Percentiles rank a stretch among this genome's conserved stretches.
These are phyloP conservation scores for Elongisporangium undulatum DNA, from an alignment of 352 stramenopile genomes.

Conservation along the genomic window DNA sequence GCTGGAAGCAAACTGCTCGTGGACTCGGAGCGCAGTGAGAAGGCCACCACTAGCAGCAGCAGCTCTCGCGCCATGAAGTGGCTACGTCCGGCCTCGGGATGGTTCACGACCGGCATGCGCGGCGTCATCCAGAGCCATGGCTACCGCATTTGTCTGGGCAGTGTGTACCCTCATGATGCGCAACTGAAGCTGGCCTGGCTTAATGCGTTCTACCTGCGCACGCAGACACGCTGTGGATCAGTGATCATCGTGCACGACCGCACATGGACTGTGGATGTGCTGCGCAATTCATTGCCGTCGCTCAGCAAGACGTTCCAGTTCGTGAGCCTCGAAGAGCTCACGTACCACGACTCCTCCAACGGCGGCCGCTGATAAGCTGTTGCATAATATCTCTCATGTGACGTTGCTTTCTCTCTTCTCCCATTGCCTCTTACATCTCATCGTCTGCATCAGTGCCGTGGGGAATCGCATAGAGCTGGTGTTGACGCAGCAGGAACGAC, in stretches of 20 bases:
- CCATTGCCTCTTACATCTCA: constrained; percentile 5
- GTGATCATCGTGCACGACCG: constrained; percentile 86
- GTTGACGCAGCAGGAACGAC: constrained; percentile 42
- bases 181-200: constrained; percentile 71
- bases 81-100: constrained; percentile 78
- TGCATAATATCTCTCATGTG: background rate
- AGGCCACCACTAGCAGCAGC: constrained; percentile 1
- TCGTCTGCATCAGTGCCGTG: constrained; percentile 1
- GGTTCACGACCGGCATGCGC: constrained; percentile 81
- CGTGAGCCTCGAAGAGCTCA: constrained; percentile 65
- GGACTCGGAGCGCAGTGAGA: background rate
- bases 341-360: constrained; percentile 9
- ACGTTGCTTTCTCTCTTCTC: background rate
- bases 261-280: constrained; percentile 70
- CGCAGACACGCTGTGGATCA: constrained; percentile 55
- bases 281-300: constrained; percentile 47
- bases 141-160: constrained; percentile 84
- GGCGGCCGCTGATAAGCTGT: background rate
- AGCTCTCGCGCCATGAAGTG: constrained; percentile 31
- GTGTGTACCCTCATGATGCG: constrained; percentile 83
- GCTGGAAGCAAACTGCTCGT: constrained; percentile 17
- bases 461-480: constrained; percentile 31
- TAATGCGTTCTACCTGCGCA: constrained; percentile 56
- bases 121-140: constrained; percentile 63
- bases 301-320: constrained; percentile 55